phyloP scores from a whole-genome alignment of 1,139 yeast species.

The Scheffersomyces titani region DNA sequence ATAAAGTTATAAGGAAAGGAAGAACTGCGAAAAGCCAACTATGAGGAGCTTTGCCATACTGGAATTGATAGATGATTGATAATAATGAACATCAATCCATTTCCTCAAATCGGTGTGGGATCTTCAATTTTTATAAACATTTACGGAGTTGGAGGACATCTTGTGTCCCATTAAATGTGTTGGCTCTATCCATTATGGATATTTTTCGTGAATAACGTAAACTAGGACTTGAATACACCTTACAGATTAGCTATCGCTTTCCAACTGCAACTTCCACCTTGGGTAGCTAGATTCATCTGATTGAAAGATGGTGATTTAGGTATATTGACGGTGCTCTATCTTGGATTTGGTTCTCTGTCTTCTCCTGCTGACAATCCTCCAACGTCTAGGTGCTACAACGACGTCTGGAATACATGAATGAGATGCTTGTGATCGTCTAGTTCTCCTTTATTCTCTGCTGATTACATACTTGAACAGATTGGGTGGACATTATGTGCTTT shows the following conservation, averaged over 20 bases:
- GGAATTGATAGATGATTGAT: not conserved
- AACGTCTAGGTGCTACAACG: not conserved
- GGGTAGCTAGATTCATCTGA: not conserved
- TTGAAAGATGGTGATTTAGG: not conserved
- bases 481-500: constrained; percentile 50
- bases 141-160: not conserved
- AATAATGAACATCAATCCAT: too few relatives aligned
- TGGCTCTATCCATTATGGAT: not conserved
- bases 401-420: not conserved
- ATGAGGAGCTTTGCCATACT: not conserved
- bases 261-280: not conserved
- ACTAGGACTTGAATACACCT: not conserved
- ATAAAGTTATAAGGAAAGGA: not conserved
- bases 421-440: not conserved
- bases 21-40: not conserved
- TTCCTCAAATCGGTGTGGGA: too few relatives aligned
- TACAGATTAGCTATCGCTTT: not conserved
- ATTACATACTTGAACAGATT: constrained; percentile 69
- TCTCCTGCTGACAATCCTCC: not conserved
- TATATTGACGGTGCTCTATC: not conserved
- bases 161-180: not conserved
- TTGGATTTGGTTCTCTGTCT: not conserved
- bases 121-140: not conserved
- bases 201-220: not conserved
- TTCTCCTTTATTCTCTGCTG: not conserved